Conservation (phyloP, 1,284 basidiomycete genomes). For the Fistulina hepatica region DNA sequence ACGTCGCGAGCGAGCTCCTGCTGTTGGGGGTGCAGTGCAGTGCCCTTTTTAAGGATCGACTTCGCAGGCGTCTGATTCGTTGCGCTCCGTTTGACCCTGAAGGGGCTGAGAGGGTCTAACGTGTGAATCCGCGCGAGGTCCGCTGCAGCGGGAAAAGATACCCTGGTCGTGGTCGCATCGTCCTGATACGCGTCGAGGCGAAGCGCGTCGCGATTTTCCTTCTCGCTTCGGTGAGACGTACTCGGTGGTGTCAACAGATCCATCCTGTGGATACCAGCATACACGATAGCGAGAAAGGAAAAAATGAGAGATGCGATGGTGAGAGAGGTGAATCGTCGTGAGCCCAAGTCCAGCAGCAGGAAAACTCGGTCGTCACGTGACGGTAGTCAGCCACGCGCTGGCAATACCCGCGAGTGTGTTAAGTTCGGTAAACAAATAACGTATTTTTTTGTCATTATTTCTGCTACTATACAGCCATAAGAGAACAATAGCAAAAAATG, state of each 20-base stretch:
- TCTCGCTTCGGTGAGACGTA: conserved; percentile 44
- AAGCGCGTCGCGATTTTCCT: conserved; percentile 39
- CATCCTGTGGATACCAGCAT: conserved; percentile 25
- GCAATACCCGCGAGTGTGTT: no score
- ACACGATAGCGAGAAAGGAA: no score
- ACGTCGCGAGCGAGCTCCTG: conserved; percentile 23
- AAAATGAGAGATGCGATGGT: no score
- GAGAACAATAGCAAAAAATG: no score
- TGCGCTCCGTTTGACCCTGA: conserved; percentile 23
- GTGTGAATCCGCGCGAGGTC: conserved; percentile 39
- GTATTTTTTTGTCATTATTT: no score
- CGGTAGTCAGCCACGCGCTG: no score
- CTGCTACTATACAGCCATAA: no score
- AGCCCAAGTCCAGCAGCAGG: no score
- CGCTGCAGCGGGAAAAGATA: conserved; percentile 50
- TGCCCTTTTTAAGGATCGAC: conserved; percentile 53
- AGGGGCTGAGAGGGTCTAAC: conserved; percentile 24
- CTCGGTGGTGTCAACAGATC: conserved; percentile 52
- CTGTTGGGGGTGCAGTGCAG: background rate
- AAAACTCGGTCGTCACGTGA: no score
- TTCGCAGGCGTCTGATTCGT: conserved; percentile 34
- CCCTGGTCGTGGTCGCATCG: conserved; percentile 29
- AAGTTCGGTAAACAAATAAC: no score
- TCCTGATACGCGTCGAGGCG: no score
- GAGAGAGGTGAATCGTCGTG: no score